Evolutionary conservation across 768 basidiomycete species (phyloP), one percentile per base, ranked within the genome.

Genomic region (Suillus bovinus): DNA sequence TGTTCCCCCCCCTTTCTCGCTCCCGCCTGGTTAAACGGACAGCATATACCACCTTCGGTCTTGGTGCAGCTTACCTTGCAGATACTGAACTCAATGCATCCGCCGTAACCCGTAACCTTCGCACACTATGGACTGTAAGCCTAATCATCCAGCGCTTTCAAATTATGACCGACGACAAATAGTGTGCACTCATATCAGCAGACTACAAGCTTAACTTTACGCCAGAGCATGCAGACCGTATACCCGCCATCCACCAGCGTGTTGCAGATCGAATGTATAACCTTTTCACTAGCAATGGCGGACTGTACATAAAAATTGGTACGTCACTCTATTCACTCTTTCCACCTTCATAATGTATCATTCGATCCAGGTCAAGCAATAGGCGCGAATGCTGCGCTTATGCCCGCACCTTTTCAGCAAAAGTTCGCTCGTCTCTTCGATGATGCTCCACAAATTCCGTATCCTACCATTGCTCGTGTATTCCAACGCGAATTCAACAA

Each of bases 131-230:
- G 75, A 76, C 81, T 41, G 84, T 85, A 71, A 73, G 42, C 11
- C 47, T 46, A 22, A 14, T 36, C 27, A 11, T 63, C 31, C 62
- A 41, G 63, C 14, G 17, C 22, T 38, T 20, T 55, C 34, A 34
- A 44, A 46, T 52, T 64, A 67, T 42, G 33, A 56, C 62, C 36
- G 13, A 24, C 17, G 22, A 42, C 3, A n/a, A 55, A 17, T 54
- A 90, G 89, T 91, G 90, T 65, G 80, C 84, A 13, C 70, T 86
- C 63, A 88, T 93, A 53, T 88, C 89, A 7, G 64, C 86, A 61
- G 90, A 93, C 78, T 96, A 95, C 79, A 97, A 98, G 71, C 73
- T 90, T 57, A 95, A 96, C 76, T 97, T 96, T 67, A 86, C 81
- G 10, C 86, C 88, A 0, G 82, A 83, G 53, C 88, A 88, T 63